Evolutionary conservation across 148 eudicot species (phyloP), one percentile per base, ranked within the genome.

Genomic region (Camellia lanceoleosa): DNA sequence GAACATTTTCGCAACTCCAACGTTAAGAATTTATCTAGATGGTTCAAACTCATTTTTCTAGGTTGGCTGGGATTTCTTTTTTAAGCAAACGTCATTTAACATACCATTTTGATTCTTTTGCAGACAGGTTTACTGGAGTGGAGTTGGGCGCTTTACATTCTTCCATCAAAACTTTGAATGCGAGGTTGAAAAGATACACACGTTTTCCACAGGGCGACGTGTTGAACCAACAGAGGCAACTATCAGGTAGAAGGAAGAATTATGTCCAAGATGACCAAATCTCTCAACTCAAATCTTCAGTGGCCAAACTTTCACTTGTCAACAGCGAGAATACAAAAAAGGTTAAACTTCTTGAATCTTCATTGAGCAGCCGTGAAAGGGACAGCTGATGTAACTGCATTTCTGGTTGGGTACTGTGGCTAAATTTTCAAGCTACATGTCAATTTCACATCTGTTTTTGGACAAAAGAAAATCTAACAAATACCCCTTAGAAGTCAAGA

Each of bases 111-210:
- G 51, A 44, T 70, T 55, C 62, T 71, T 68, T 81, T 89, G 87
- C 97, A 96, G 99, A 97, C 83, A 88, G 84, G 68, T 97, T 88
- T 85, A 82, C 84, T 10, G 87, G 81, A 71, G 84, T 90, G 69
- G 99, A 97, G 87, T 87, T 94, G 86, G 95, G 90, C 84, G 94
- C 99, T 68, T 80, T 97, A 84, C 94, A 70, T 80, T 90, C 94
- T 80, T 85, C 98, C 16, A 91, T 92, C 49, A 90, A 91, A 86
- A 90, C 98, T 73, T 62, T 97, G 74, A 91, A 88, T 68, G 90
- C 89, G 54, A 88, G 99, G 82, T 76, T 92, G 85, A 88, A 84
- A 83, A 89, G 95, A 85, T 84, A 87, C 80, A 73, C 73, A 1
- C 87, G 84, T 71, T 84, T 93, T 71, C 76, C 78, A 72, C 85